Evolutionary conservation across 495 filamentous ascomycete species (phyloP).

Genomic region (Baudoinia panamericana): DNA sequence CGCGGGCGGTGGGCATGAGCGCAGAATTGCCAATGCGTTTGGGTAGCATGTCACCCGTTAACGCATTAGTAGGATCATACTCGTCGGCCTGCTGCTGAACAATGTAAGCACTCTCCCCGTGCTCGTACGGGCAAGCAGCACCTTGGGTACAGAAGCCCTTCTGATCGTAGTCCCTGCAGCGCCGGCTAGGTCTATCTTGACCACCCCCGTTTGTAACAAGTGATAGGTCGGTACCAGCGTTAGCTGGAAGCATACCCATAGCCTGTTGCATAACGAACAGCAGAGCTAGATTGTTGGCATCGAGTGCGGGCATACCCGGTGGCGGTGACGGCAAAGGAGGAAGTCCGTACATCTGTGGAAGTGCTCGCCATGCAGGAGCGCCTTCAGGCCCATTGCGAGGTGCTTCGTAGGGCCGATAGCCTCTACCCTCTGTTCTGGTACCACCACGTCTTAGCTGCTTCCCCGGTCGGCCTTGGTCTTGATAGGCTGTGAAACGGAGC

Average conservation of each 20-base stretch:
- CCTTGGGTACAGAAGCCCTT: constrained; percentile 78
- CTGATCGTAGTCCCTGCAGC: constrained; percentile 77
- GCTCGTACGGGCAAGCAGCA: constrained; percentile 66
- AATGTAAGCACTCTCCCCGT: constrained; percentile 48
- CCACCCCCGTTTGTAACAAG: constrained; percentile 6
- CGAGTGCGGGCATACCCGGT: constrained; percentile 34
- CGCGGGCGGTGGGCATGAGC: constrained; percentile 24
- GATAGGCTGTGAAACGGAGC: constrained; percentile 1
- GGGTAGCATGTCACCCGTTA: constrained; percentile 30
- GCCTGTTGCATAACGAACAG: constrained; percentile 61
- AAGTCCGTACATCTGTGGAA: too few relatives aligned
- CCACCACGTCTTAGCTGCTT: constrained; percentile 42
- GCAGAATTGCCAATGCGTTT: constrained; percentile 2
- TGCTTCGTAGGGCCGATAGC: too few relatives aligned
- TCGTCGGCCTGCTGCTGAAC: constrained; percentile 50
- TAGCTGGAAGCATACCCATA: constrained; percentile 48
- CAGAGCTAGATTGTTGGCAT: constrained; percentile 55
- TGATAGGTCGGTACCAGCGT: constrained; percentile 26
- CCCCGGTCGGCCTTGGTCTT: constrained; percentile 39
- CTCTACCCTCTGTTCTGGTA: too few relatives aligned
- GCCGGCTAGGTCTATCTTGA: constrained; percentile 28
- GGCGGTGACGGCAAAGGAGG: constrained; percentile 39
- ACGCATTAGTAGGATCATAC: constrained; percentile 70
- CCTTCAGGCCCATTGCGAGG: too few relatives aligned
- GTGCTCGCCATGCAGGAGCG: too few relatives aligned